Base-by-base conservation (phyloP, 2,329 filamentous ascomycete genomes). In the Microdochium bolleyi region DNA sequence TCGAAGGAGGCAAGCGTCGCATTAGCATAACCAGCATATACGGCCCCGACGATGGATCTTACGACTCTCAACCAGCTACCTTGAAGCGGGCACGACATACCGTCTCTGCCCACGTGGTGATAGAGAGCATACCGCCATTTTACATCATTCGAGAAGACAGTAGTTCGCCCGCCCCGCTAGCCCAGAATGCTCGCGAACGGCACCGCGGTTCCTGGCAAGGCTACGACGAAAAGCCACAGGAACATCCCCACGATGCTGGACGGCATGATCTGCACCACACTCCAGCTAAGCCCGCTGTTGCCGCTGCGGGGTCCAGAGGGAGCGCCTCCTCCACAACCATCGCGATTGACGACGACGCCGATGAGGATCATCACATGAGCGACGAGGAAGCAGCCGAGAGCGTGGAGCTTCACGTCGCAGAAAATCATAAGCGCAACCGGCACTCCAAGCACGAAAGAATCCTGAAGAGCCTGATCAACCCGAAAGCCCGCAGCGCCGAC, bases 371-470 rank as follows among this genome's bases (percentile, higher is more conserved):
- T 24, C 64, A 75, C 14, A 58, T 74, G 16, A 69, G 71, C 49
- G 79, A 83, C 57, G 63, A 67, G 3, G 65, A 70, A 22, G 79
- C 79, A 1, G 76, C 77, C 2, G 65, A 66, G 49, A 62, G 73
- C n/a, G 79, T 82, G 10, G 69, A 70, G 48, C 65, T 69, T 21
- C 74, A 81, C 55, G 67, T 82, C 49, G 65, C 69, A 38, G 68
- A 62, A 52, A 71, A 72, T 55, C 70, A 70, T 19, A 72, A 75
- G 22, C 70, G 74, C 48, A 69, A 67, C 52, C 70, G 72, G 13
- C 69, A 78, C 56, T 79, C 79, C 24, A 76, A 76, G 51, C 76
- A 80, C 52, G 78, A 77, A 56, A 75, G 80, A 38, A 83, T 84
- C 53, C 69, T 85, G 21, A 75, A 76, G 54, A 75, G 75, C 24